Evolutionary conservation across 257 asterid species (phyloP).

Genomic region (Parsonsia alboflavescens): DNA sequence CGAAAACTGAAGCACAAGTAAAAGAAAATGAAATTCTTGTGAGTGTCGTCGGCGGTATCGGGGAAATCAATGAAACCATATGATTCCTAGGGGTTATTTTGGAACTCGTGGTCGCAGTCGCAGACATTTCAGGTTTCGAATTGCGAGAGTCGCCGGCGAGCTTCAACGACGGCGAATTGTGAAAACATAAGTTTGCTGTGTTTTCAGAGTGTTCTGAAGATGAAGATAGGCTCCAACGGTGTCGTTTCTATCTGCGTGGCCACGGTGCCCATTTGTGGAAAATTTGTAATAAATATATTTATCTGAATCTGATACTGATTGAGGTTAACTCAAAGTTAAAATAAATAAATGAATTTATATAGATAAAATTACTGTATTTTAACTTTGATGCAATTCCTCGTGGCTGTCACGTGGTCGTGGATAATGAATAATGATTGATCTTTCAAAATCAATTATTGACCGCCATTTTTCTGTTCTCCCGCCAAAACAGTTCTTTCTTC

Average conservation of each 20-base stretch:
- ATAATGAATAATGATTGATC: too few relatives aligned
- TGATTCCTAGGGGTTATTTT: not conserved
- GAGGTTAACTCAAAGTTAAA: too few relatives aligned
- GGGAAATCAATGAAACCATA: not conserved
- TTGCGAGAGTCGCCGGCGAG: not conserved
- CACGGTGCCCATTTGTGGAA: not conserved
- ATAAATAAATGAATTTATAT: too few relatives aligned
- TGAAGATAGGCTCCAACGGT: not conserved
- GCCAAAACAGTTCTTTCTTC: conserved; percentile 23
- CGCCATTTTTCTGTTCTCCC: conserved; percentile 46
- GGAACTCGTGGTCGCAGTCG: not conserved
- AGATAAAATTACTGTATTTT: too few relatives aligned
- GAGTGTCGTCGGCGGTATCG: not conserved
- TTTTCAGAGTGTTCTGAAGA: not conserved
- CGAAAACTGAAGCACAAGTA: conserved; percentile 8
- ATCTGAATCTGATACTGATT: too few relatives aligned
- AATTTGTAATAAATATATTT: not conserved
- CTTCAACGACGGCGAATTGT: not conserved
- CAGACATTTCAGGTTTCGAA: conserved; percentile 6
- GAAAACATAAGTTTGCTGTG: not conserved
- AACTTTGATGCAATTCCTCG: not conserved
- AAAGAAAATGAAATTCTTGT: conserved; percentile 8
- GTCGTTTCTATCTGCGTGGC: not conserved
- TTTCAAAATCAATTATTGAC: conserved; percentile 18
- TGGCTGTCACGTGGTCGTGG: conserved; percentile 17